These are phyloP conservation scores for Trichomonascaceae sp. DNA, from an alignment of 1,139 yeast genomes.

Conservation along the genomic window DNA sequence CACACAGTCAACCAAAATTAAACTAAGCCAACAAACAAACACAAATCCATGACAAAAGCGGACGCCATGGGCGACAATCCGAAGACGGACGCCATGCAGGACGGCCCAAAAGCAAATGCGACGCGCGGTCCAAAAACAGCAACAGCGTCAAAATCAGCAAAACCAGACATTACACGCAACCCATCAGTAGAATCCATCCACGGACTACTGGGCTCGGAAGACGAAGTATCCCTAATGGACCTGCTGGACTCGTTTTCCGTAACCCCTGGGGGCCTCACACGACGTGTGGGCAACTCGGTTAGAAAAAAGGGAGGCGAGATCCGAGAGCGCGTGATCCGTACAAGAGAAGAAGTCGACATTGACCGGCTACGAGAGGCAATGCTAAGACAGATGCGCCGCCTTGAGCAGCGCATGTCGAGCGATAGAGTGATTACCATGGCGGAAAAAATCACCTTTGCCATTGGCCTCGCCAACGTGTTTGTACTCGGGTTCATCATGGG, in stretches of 20 bases:
- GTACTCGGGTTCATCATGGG: conserved; percentile 70
- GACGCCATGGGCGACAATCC: no score
- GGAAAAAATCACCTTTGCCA: conserved; percentile 73
- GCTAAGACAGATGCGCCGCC: conserved; percentile 32
- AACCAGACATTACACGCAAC: no score
- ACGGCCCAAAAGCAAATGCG: no score
- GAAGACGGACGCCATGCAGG: no score
- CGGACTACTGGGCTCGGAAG: conserved; percentile 5
- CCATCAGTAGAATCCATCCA: background rate
- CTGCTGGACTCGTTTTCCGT: conserved; percentile 24
- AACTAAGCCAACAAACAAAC: no score
- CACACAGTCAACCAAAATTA: no score
- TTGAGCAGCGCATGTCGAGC: conserved; percentile 42
- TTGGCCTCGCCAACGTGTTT: conserved; percentile 57
- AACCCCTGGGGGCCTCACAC: conserved; percentile 17
- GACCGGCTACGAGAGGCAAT: conserved; percentile 21
- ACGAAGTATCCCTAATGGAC: conserved; percentile 21
- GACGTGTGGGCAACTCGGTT: conserved; percentile 17
- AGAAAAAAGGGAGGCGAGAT: conserved; percentile 18
- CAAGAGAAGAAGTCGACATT: conserved; percentile 21
- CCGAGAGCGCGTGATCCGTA: conserved; percentile 16
- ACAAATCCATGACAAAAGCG: no score
- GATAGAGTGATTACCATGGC: conserved; percentile 36
- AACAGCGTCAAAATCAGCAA: no score
- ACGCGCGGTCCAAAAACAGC: no score